Evolutionary conservation across 2,329 filamentous ascomycete genomes (phyloP), one percentile per base, ranked within the genome.

Genomic region (Sphaerulina populicola): DNA sequence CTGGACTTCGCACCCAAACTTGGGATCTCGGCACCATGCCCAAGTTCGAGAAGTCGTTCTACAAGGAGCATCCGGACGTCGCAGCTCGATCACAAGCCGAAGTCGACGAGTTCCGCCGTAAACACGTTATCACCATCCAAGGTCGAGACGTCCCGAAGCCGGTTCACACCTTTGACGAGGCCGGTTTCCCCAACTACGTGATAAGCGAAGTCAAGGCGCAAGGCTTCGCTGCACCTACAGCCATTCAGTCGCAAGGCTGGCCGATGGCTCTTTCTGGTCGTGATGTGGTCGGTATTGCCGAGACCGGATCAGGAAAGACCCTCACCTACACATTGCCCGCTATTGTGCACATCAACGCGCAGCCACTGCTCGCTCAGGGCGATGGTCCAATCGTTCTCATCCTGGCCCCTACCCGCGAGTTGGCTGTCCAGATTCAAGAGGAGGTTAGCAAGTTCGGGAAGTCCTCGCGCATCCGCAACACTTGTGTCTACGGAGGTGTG

Each of bases 41-140:
- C 63, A 97, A 97, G 73, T 98, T 98, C 74, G 93, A 98, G 70
- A 98, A 98, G 75, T 90, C 87, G 7, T 98, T 98, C 76, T 98
- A 98, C 81, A 95, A 97, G 77, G 93, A 97, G 74, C 83, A 93
- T 68, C 78, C 84, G 30, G 81, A 81, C 54, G 91, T 98, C 55
- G 72, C 82, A 56, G 76, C 72, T 64, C 87, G 93, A 66, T 82
- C 88, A 10, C 69, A 80, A 38, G 80, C 80, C 51, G 91, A 97
- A 57, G 86, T 98, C 52, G 85, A 90, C 27, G 86, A 83, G 50
- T 98, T 95, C 78, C 86, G 93, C 68, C 82, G 81, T 66, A 81
- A 88, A 66, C 82, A 93, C 65, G 78, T 88, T 66, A 96, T 98
- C 71, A 80, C 88, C 41, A 78, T 97, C 49, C 77, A 85, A 63